Conservation (phyloP, 305 asterid species). For the Solanum hybrid region DNA sequence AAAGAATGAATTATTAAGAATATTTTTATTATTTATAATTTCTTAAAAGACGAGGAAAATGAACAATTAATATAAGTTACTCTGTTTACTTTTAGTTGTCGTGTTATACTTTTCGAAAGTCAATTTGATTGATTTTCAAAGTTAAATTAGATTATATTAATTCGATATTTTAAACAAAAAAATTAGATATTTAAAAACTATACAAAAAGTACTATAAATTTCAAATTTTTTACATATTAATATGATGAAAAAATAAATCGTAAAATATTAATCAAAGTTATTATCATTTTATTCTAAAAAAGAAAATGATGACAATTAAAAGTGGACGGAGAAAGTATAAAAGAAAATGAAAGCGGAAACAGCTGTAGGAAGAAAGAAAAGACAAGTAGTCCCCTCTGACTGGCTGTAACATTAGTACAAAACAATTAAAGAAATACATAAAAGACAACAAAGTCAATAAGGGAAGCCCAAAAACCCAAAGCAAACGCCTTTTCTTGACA, state of each 20-base stretch:
- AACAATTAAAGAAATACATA: conserved; percentile 23
- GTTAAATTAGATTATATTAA: no score
- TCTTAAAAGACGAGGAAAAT: not conserved
- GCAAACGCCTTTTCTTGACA: conserved; percentile 26
- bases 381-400: conserved; percentile 21
- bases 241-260: no score
- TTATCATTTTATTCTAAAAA: no score
- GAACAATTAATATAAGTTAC: not conserved
- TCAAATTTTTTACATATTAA: no score
- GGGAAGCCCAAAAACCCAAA: conserved; percentile 31
- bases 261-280: no score
- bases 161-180: no score
- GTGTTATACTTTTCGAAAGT: no score
- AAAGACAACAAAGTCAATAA: conserved; percentile 46
- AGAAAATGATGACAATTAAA: no score
- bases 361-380: conserved; percentile 22
- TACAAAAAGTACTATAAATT: no score
- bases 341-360: conserved; percentile 9
- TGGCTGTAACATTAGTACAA: conserved; percentile 19
- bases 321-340: not conserved
- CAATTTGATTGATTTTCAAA: no score
- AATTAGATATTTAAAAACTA: no score
- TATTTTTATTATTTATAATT: no score
- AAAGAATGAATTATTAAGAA: not conserved
- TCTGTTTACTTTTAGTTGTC: not conserved